Conservation (phyloP, 2,329 filamentous ascomycete species). For the Colletotrichum noveboracense region DNA sequence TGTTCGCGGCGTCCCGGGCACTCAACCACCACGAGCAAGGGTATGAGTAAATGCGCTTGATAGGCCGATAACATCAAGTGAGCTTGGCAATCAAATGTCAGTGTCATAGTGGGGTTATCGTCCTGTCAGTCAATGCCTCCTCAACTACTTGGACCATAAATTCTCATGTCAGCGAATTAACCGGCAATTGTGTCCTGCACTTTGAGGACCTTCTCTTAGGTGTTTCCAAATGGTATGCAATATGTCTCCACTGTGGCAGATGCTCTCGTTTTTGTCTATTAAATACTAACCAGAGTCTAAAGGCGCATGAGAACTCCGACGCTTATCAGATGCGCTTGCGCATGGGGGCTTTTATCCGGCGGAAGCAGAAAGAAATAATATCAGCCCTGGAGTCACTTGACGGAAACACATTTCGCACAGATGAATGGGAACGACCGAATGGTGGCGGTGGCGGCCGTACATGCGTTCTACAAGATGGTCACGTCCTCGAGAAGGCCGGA, state of each 20-base stretch:
- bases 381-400: slow-evolving; percentile 82
- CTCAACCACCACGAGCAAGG: background rate
- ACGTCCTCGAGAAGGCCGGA: slow-evolving; percentile 96
- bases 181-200: background rate
- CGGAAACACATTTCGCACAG: slow-evolving; percentile 78
- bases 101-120: background rate
- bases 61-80: background rate
- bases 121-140: background rate
- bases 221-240: background rate
- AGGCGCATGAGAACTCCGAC: background rate
- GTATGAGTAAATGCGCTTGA: background rate
- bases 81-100: background rate
- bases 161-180: background rate
- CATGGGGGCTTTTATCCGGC: slow-evolving; percentile 95
- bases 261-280: background rate
- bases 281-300: background rate
- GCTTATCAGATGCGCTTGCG: slow-evolving; percentile 85
- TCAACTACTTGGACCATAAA: background rate
- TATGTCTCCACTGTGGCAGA: background rate
- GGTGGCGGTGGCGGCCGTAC: slow-evolving; percentile 93
- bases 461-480: slow-evolving; percentile 92
- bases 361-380: slow-evolving; percentile 88
- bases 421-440: slow-evolving; percentile 85
- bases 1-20: background rate
- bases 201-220: background rate